A percentile compares a stretch with the other conserved stretches of the same genome.
These are phyloP conservation scores for Debaryomyces nepalensis DNA, from an alignment of 1,139 yeast genomes.

Conservation along the genomic window DNA sequence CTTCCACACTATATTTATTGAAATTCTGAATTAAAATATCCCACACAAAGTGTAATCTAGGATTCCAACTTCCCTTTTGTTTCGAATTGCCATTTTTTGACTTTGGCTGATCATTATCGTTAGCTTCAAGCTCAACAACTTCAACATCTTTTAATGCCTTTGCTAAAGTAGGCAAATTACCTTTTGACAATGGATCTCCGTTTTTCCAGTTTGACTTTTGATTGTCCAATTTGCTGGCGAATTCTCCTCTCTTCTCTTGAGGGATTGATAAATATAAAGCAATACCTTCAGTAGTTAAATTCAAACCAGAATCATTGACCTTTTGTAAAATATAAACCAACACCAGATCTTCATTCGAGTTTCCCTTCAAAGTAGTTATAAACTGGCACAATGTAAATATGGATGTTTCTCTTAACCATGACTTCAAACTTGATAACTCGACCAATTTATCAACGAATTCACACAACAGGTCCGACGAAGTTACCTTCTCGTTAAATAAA, in stretches of 20 bases:
- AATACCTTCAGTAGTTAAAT: conserved; percentile 78
- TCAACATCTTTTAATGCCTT: conserved; percentile 68
- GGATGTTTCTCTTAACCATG: conserved; percentile 88
- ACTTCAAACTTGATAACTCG: conserved; percentile 65
- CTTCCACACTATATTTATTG: conserved; percentile 22
- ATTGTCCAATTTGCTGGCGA: conserved; percentile 32
- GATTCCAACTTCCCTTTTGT: conserved; percentile 74
- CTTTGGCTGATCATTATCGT: conserved; percentile 32
- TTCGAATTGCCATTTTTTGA: conserved; percentile 28
- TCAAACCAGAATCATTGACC: conserved; percentile 58
- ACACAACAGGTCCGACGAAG: conserved; percentile 33
- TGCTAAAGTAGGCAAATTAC: conserved; percentile 63
- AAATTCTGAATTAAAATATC: conserved; percentile 56
- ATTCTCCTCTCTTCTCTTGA: conserved; percentile 27
- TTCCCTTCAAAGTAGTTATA: conserved; percentile 20
- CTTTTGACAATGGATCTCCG: conserved; percentile 72
- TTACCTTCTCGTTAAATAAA: conserved; percentile 35
- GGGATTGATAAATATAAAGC: conserved; percentile 67
- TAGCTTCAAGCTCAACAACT: conserved; percentile 39
- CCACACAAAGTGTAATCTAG: conserved; percentile 87
- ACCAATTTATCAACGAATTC: conserved; percentile 52
- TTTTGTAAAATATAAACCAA: conserved; percentile 39
- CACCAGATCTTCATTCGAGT: conserved; percentile 25
- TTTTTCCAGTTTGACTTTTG: conserved; percentile 61
- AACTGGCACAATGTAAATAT: conserved; percentile 71